phyloP scores from a whole-genome alignment of 1,284 basidiomycete species.

The Malassezia japonica region DNA sequence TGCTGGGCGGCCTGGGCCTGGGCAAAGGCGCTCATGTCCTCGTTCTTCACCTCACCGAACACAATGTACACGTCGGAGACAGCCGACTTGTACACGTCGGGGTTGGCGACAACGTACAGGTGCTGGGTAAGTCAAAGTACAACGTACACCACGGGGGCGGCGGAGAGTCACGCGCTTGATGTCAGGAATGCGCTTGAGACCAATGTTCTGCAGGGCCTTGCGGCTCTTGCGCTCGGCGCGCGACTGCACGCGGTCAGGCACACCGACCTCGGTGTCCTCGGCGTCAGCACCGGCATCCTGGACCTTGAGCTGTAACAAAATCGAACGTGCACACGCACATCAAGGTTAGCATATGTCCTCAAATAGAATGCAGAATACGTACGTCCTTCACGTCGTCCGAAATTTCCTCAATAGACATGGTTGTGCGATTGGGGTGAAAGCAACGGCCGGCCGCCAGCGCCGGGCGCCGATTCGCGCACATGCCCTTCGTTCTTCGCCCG shows the following conservation, averaged over 20 bases:
- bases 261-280: slow-evolving; percentile 59
- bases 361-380: slow-evolving; percentile 19
- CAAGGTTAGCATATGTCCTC: neutral
- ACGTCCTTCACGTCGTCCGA: slow-evolving; percentile 55
- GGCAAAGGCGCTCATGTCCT: slow-evolving; percentile 79
- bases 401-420: slow-evolving; percentile 70
- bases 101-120: slow-evolving; percentile 81
- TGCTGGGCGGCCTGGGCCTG: slow-evolving; percentile 77
- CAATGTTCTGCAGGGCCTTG: slow-evolving; percentile 44
- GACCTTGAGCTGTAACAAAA: slow-evolving; percentile 30
- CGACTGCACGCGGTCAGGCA: slow-evolving; percentile 81
- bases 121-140: slow-evolving; percentile 53
- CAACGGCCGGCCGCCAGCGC: neutral
- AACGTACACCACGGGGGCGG: slow-evolving; percentile 78
- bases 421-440: slow-evolving; percentile 7
- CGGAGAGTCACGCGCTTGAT: slow-evolving; percentile 92
- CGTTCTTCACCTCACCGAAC: slow-evolving; percentile 94
- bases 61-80: slow-evolving; percentile 98
- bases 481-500: slow-evolving; percentile 2
- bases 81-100: slow-evolving; percentile 95
- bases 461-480: neutral
- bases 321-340: neutral
- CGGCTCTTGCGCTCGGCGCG: slow-evolving; percentile 47
- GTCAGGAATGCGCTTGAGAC: slow-evolving; percentile 68
- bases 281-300: slow-evolving; percentile 58